Conservation (phyloP, 1,284 basidiomycete species). For the Malassezia brasiliensis region DNA sequence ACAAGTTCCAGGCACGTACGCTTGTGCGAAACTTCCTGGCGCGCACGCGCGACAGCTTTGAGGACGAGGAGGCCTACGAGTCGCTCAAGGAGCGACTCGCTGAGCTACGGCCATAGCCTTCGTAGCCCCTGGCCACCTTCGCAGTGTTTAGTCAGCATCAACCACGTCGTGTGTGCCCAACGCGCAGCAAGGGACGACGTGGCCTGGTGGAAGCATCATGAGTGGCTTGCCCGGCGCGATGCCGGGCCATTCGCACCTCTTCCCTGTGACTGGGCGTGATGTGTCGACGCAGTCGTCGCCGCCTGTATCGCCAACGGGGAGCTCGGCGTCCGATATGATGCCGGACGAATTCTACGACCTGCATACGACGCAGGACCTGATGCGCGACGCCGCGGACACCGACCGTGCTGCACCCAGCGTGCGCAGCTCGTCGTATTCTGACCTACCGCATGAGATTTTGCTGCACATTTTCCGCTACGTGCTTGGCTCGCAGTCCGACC, state of each 20-base stretch:
- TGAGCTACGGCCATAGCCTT: neutral
- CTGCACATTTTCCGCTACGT: slow-evolving; percentile 85
- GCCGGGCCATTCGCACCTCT: neutral
- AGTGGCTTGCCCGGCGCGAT: slow-evolving; percentile 1
- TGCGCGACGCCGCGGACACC: neutral
- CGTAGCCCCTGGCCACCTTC: neutral
- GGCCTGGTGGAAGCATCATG: neutral
- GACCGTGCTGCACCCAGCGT: neutral
- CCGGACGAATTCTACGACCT: slow-evolving; percentile 1
- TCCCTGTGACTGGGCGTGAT: neutral
- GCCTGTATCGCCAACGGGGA: neutral
- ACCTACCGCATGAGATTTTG: slow-evolving; percentile 76
- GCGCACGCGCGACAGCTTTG: slow-evolving; percentile 58
- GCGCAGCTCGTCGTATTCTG: neutral
- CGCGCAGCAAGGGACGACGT: neutral
- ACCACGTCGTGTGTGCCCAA: neutral
- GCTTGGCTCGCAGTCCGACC: slow-evolving; percentile 61
- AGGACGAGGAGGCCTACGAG: slow-evolving; percentile 74
- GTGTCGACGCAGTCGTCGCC: neutral
- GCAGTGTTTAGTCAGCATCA: neutral
- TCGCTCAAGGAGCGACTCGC: slow-evolving; percentile 50
- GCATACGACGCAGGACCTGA: neutral
- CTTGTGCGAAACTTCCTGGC: slow-evolving; percentile 81
- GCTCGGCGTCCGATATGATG: neutral
- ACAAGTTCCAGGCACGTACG: slow-evolving; percentile 76